Percentiles rank a stretch among this genome's conserved stretches.
Conservation (phyloP, 768 basidiomycete species). For the Rhizopogon rudus region DNA sequence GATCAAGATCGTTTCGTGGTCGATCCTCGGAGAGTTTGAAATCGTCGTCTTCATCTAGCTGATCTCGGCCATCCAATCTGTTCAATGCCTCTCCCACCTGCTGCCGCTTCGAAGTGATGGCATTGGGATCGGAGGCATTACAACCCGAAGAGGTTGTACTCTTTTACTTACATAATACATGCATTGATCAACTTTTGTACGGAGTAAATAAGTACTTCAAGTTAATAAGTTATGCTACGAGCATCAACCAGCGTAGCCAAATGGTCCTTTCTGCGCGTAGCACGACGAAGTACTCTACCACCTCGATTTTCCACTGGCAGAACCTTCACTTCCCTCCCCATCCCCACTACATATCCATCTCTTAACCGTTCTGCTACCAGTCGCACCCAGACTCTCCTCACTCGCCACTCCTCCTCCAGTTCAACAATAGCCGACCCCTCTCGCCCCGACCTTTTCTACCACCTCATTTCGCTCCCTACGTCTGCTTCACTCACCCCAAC, state of each 20-base stretch:
- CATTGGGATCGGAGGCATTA: too few relatives aligned
- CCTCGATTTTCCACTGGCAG: not conserved
- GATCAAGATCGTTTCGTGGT: too few relatives aligned
- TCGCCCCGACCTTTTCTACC: constrained; percentile 68
- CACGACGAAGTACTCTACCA: not conserved
- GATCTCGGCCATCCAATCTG: too few relatives aligned
- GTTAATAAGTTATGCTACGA: not conserved
- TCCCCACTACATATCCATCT: not conserved
- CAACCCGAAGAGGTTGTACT: too few relatives aligned
- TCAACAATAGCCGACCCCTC: constrained; percentile 43
- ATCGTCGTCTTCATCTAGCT: too few relatives aligned
- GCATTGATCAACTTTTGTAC: too few relatives aligned
- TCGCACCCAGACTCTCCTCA: not conserved
- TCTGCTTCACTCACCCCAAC: constrained; percentile 29
- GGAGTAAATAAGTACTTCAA: too few relatives aligned
- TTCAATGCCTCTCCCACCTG: too few relatives aligned
- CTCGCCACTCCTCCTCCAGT: constrained; percentile 10
- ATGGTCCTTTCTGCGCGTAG: not conserved
- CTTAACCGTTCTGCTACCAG: constrained; percentile 2
- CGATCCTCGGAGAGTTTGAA: too few relatives aligned
- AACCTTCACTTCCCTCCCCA: not conserved
- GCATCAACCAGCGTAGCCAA: not conserved
- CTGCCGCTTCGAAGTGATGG: too few relatives aligned
- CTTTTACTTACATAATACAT: too few relatives aligned
- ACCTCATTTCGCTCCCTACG: constrained; percentile 51